phyloP scores from a whole-genome alignment of 352 stramenopile genomes.

The Phytopythium kandeliae region DNA sequence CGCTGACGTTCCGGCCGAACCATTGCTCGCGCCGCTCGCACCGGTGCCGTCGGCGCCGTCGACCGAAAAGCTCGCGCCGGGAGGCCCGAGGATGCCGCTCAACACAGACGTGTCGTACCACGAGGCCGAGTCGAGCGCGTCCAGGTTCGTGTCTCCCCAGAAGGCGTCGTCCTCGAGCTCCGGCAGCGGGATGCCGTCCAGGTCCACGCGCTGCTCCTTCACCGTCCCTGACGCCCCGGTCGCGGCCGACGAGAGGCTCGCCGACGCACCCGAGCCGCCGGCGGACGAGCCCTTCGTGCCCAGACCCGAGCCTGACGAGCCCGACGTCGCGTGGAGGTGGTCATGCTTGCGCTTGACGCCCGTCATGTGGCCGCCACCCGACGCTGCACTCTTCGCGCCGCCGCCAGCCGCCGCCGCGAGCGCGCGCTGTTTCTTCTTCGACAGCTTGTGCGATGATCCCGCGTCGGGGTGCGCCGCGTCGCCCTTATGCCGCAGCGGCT shows the following conservation, averaged over 20 bases:
- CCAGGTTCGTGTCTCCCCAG: constrained; percentile 84
- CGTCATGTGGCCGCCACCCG: constrained; percentile 9
- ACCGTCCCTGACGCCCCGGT: neutral
- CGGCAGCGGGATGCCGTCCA: constrained; percentile 68
- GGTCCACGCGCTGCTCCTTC: constrained; percentile 71
- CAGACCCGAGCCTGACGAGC: neutral
- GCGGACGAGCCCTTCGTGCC: constrained; percentile 16
- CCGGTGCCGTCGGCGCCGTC: neutral
- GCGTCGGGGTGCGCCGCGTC: constrained; percentile 11
- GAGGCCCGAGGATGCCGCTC: constrained; percentile 44
- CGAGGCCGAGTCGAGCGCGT: constrained; percentile 73
- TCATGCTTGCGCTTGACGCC: constrained; percentile 72
- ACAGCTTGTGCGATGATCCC: constrained; percentile 21
- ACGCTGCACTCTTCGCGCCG: neutral
- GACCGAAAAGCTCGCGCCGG: neutral
- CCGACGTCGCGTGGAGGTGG: constrained; percentile 14
- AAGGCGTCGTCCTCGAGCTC: constrained; percentile 83
- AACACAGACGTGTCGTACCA: constrained; percentile 79
- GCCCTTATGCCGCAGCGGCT: constrained; percentile 14
- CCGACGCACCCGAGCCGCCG: constrained; percentile 4
- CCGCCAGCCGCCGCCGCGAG: constrained; percentile 12
- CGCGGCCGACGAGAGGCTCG: neutral
- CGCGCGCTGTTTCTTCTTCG: constrained; percentile 58
- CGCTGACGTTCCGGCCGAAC: neutral
- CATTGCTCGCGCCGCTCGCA: neutral